phyloP scores from a whole-genome alignment of 768 basidiomycete species.

The Suillus variegatus region DNA sequence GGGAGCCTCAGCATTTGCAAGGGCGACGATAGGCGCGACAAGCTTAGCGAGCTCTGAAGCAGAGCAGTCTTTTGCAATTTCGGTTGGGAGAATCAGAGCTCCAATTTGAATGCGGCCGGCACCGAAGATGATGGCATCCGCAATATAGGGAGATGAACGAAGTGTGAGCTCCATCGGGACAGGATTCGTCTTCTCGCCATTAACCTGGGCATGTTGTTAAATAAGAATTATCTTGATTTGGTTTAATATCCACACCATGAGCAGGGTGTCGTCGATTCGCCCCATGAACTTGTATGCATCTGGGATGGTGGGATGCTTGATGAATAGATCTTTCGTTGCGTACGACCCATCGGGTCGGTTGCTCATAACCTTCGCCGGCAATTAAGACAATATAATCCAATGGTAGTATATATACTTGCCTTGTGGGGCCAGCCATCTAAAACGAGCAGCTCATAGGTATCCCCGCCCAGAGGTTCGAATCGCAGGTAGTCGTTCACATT shows the following conservation, averaged over 20 bases:
- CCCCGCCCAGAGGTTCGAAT: conserved; percentile 43
- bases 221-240: not conserved
- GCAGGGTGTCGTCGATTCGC: conserved; percentile 55
- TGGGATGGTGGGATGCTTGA: conserved; percentile 45
- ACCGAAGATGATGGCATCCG: conserved; percentile 58
- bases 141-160: conserved; percentile 46
- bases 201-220: conserved; percentile 31
- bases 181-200: conserved; percentile 59
- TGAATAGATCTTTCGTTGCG: conserved; percentile 56
- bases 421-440: conserved; percentile 54
- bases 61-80: conserved; percentile 31
- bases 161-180: conserved; percentile 55
- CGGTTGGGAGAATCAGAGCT: conserved; percentile 50
- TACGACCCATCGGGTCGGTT: conserved; percentile 56
- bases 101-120: conserved; percentile 49
- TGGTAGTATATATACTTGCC: conserved; percentile 27
- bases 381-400: conserved; percentile 16
- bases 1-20: conserved; percentile 54
- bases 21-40: conserved; percentile 44
- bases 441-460: conserved; percentile 49
- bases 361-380: conserved; percentile 21
- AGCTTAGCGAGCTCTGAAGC: conserved; percentile 33
- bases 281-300: conserved; percentile 51
- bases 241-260: conserved; percentile 25
- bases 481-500: conserved; percentile 36